Base-by-base conservation (phyloP, 495 filamentous ascomycete genomes). In the Chaetomium cochliodes region DNA sequence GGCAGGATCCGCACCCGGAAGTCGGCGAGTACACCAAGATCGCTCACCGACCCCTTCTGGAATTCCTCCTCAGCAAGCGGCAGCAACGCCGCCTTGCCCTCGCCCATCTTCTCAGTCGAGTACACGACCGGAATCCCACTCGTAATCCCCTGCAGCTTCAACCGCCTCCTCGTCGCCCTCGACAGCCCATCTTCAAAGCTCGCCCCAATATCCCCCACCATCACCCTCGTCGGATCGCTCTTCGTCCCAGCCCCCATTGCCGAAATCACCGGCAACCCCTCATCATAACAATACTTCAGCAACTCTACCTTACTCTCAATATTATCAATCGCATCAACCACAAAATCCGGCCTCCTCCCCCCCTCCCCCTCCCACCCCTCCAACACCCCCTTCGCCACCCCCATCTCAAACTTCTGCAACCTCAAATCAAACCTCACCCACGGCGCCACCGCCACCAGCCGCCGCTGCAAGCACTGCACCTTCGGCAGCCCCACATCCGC, bases 161-260 rank as follows among this genome's bases (percentile, higher is more conserved):
- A 78, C 22, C 88, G 84, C 6, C 93, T 84, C 25, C 94, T 83
- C 5, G 92, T 97, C 30, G 86, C 86, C 71, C 92, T 85, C 26
- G 92, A 97, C 3, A 99, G 84, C 16, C 90, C 91, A 67, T 99
- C 94, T 67, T 98, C 94, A 0, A 87, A 90, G 68, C 89, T 94
- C 5, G 86, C 82, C 3, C 90, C 92, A 66, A 99, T 97, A 70
- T 99, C 94, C 22, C 92, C 92, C 23, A 98, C 89, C 69, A 90
- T 88, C 59, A 98, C 84, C n/a, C 88, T 83, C 1, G 93, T 97
- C 3, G 96, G 96, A 71, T 99, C 94, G 15, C 91, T 93, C 79
- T 99, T 99, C 76, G 93, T 98, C 1, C 93, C 94, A 1, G 94
- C 94, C 2, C 94, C 94, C 94, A 98, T 99, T 7, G 92, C 92